Evolutionary conservation across 2,329 filamentous ascomycete genomes (phyloP).

Genomic region (Sporothrix luriei): DNA sequence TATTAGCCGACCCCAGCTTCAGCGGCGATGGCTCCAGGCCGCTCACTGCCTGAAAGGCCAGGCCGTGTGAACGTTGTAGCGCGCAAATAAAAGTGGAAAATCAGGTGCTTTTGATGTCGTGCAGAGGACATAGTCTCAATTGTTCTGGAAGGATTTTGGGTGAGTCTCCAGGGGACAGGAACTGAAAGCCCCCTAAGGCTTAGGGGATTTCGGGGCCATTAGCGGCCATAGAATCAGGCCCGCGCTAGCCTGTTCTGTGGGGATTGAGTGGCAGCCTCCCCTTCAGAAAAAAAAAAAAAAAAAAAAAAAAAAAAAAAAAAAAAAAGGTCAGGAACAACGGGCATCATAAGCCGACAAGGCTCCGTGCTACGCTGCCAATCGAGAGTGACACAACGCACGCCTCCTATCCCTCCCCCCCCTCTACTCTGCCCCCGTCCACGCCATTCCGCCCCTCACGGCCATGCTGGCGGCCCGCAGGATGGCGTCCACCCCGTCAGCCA

Average conservation of each 20-base stretch:
- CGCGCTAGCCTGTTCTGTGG: slow-evolving; percentile 14
- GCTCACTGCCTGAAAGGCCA: not conserved
- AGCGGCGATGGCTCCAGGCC: not conserved
- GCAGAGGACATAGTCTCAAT: no score
- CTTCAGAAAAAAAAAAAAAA: not conserved
- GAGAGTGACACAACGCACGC: not conserved
- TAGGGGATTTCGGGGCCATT: not conserved
- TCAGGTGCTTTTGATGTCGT: slow-evolving; percentile 35
- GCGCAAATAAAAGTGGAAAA: slow-evolving; percentile 38
- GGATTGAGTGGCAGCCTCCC: slow-evolving; percentile 20
- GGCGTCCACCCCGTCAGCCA: slow-evolving; percentile 35
- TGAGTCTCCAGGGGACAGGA: no score
- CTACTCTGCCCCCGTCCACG: not conserved
- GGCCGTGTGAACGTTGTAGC: not conserved
- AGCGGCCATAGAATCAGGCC: not conserved
- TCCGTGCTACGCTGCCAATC: slow-evolving; percentile 1
- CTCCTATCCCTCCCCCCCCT: not conserved
- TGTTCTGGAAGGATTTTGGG: no score
- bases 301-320: not conserved
- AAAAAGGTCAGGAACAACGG: not conserved
- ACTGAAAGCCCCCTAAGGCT: not conserved
- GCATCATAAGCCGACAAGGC: not conserved
- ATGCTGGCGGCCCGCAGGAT: slow-evolving; percentile 39
- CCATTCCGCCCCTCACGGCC: not conserved
- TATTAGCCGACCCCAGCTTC: not conserved